Evolutionary conservation across 371 early-diverging fungal species (phyloP).

Genomic region (Syncephalis plumigaleata): DNA sequence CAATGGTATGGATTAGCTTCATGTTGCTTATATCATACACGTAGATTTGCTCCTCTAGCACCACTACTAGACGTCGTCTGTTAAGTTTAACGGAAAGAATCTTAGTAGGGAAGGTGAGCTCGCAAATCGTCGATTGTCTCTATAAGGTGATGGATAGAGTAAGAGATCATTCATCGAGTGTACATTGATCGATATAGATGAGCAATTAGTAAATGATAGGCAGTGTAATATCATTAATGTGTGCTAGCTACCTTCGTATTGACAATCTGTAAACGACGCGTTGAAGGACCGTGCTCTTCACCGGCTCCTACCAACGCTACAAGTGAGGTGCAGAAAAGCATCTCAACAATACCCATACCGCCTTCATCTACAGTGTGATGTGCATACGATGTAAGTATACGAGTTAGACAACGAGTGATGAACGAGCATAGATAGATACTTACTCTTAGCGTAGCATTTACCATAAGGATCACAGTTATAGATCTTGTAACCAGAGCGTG

Average conservation of each 20-base stretch:
- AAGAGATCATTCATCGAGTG: no score
- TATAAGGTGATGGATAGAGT: no score
- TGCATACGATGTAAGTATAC: neutral
- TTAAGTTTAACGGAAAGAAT: constrained; percentile 90
- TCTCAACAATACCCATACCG: constrained; percentile 85
- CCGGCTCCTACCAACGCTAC: constrained; percentile 92
- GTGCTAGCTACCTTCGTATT: constrained; percentile 85
- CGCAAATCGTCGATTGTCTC: constrained; percentile 91
- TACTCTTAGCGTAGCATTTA: constrained; percentile 69
- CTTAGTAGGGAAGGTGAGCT: constrained; percentile 79
- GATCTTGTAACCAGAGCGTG: constrained; percentile 68
- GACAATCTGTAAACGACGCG: constrained; percentile 77
- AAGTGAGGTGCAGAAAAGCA: constrained; percentile 91
- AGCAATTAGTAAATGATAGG: neutral
- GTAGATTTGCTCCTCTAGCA: constrained; percentile 80
- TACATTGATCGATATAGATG: no score
- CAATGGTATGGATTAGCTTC: constrained; percentile 87
- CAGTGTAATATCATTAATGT: neutral
- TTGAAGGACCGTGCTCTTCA: constrained; percentile 74
- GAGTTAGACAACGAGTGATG: neutral
- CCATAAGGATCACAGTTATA: constrained; percentile 93
- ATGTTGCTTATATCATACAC: constrained; percentile 92
- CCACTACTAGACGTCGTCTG: constrained; percentile 76
- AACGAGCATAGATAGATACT: constrained; percentile 4
- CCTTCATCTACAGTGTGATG: constrained; percentile 33